Evolutionary conservation across 495 filamentous ascomycete species (phyloP).

Genomic region (Podospora sp.): DNA sequence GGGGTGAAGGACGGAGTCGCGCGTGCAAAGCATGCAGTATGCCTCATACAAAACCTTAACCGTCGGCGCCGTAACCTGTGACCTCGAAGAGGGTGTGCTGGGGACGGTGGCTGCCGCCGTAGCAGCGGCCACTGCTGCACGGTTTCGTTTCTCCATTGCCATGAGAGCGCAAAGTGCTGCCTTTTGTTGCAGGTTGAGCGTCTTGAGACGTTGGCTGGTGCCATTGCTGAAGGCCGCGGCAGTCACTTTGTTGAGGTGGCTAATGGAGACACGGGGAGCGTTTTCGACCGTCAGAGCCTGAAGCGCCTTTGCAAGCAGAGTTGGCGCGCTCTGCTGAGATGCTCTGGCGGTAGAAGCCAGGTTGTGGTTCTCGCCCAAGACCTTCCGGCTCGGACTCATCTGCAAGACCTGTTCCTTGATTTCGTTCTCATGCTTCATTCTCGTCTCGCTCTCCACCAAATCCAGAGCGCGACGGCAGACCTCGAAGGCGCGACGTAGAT

Average conservation of each 20-base stretch:
- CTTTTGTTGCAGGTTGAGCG: slow-evolving; percentile 94
- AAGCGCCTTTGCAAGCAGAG: slow-evolving; percentile 51
- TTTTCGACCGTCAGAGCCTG: slow-evolving; percentile 64
- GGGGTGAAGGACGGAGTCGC: slow-evolving; percentile 81
- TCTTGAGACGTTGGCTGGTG: slow-evolving; percentile 76
- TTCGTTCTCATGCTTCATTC: slow-evolving; percentile 60
- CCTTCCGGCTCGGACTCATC: slow-evolving; percentile 45
- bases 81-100: slow-evolving; percentile 27
- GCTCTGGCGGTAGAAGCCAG: slow-evolving; percentile 46
- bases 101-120: slow-evolving; percentile 59
- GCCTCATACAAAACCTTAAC: slow-evolving; percentile 76
- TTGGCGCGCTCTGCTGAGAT: slow-evolving; percentile 31
- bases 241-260: slow-evolving; percentile 87
- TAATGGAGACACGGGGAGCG: slow-evolving; percentile 87
- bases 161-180: slow-evolving; percentile 86
- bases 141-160: slow-evolving; percentile 71
- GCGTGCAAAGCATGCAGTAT: slow-evolving; percentile 78
- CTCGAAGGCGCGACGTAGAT: slow-evolving; percentile 94
- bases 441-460: slow-evolving; percentile 81
- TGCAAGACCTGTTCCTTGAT: slow-evolving; percentile 54
- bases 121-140: slow-evolving; percentile 40
- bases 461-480: slow-evolving; percentile 89
- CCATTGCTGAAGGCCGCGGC: slow-evolving; percentile 85
- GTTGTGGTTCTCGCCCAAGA: slow-evolving; percentile 50
- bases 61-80: slow-evolving; percentile 60